phyloP scores from a whole-genome alignment of 257 asterid species.

The Ehretia macrophylla region DNA sequence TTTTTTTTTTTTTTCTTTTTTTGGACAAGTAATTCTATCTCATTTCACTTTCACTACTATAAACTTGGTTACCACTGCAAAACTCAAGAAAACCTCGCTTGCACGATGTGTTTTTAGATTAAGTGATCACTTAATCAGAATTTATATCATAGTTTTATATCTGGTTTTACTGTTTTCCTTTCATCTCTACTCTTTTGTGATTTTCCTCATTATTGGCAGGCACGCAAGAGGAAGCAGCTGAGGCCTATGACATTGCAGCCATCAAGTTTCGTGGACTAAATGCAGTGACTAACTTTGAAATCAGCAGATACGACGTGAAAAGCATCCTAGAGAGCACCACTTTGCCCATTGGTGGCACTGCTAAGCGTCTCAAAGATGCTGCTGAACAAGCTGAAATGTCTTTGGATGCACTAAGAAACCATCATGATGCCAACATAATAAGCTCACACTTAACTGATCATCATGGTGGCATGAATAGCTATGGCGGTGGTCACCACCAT shows the following conservation, averaged over 20 bases:
- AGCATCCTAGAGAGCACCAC: constrained; percentile 73
- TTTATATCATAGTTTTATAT: too few relatives aligned
- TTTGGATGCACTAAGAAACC: constrained; percentile 25
- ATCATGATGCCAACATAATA: constrained; percentile 17
- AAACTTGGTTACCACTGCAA: too few relatives aligned
- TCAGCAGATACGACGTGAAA: constrained; percentile 73
- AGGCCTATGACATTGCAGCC: constrained; percentile 93
- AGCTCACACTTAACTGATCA: background rate
- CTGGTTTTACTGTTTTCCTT: too few relatives aligned
- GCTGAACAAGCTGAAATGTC: constrained; percentile 48
- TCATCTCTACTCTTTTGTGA: background rate
- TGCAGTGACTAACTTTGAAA: constrained; percentile 82
- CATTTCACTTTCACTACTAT: too few relatives aligned
- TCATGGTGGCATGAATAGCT: background rate
- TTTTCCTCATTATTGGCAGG: constrained; percentile 22
- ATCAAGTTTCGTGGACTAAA: constrained; percentile 76
- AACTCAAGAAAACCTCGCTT: too few relatives aligned
- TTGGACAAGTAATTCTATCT: too few relatives aligned
- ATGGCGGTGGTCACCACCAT: constrained; percentile 19
- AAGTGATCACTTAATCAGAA: too few relatives aligned
- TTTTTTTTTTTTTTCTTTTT: too few relatives aligned
- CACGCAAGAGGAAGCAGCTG: constrained; percentile 96
- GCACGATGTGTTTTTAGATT: too few relatives aligned
- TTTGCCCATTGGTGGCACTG: constrained; percentile 65
- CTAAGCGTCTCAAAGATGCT: constrained; percentile 75